These are phyloP conservation scores for Arachis hypogaea DNA, from an alignment of 306 rosid genomes.

Conservation along the genomic window DNA sequence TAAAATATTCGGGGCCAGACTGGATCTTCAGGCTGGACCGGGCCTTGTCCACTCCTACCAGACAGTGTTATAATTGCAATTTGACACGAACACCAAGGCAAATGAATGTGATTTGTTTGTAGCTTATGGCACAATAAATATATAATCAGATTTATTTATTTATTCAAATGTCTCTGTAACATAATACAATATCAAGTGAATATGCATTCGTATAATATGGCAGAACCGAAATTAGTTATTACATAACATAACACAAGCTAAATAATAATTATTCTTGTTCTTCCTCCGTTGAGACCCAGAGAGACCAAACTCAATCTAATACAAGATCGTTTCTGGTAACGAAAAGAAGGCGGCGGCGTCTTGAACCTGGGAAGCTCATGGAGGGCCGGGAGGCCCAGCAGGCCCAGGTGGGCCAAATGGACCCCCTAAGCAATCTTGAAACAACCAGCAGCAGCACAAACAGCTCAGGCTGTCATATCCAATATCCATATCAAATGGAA, in stretches of 20 bases:
- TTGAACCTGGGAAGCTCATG: neutral
- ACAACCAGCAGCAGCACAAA: slow-evolving; percentile 66
- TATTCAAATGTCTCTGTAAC: neutral
- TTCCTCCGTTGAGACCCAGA: neutral
- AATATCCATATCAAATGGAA: neutral
- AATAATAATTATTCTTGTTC: neutral
- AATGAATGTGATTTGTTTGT: neutral
- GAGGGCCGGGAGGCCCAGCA: slow-evolving; percentile 42
- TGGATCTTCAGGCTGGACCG: no score
- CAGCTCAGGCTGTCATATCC: slow-evolving; percentile 46
- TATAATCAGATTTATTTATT: slow-evolving; percentile 1
- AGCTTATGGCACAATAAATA: neutral
- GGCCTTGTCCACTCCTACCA: no score
- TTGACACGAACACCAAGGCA: no score
- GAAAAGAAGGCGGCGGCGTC: neutral
- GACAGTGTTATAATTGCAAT: no score
- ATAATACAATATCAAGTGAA: slow-evolving; percentile 16
- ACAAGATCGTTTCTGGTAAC: neutral
- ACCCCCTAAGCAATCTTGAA: slow-evolving; percentile 62
- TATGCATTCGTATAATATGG: neutral
- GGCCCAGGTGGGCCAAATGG: slow-evolving; percentile 45
- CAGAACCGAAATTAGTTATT: slow-evolving; percentile 4
- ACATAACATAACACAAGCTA: neutral
- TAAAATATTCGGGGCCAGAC: no score
- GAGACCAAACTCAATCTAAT: neutral